A percentile compares a stretch with the other conserved stretches of the same genome.
phyloP scores from a whole-genome alignment of 768 basidiomycete genomes.

The Crepidotus variabilis region DNA sequence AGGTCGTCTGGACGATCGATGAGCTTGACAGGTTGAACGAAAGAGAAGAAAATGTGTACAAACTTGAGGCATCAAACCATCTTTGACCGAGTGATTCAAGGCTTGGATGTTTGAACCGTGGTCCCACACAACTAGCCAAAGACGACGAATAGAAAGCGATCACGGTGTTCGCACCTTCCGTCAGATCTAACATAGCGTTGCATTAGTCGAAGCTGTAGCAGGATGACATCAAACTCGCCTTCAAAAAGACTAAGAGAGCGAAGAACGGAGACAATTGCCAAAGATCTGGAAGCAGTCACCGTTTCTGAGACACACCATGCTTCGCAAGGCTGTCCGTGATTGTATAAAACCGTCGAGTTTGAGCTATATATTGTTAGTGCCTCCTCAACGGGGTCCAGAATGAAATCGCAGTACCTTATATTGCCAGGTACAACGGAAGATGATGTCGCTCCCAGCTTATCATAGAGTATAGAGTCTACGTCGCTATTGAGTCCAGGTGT shows the following conservation, averaged over 20 bases:
- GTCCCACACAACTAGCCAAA: slow-evolving; percentile 58
- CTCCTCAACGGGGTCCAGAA: too few species aligned
- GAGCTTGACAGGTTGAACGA: slow-evolving; percentile 3
- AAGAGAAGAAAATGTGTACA: slow-evolving; percentile 12
- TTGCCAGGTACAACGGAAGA: slow-evolving; percentile 42
- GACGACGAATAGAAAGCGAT: slow-evolving; percentile 80
- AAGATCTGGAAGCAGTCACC: slow-evolving; percentile 65
- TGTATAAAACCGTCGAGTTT: slow-evolving; percentile 39
- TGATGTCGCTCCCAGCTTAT: slow-evolving; percentile 46
- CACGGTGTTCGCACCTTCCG: slow-evolving; percentile 66
- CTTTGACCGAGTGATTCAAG: slow-evolving; percentile 67
- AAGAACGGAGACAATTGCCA: slow-evolving; percentile 65
- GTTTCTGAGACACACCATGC: slow-evolving; percentile 73
- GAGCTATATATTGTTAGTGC: slow-evolving; percentile 23
- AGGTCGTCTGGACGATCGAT: slow-evolving; percentile 52
- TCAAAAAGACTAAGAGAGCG: slow-evolving; percentile 72
- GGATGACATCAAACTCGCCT: slow-evolving; percentile 32
- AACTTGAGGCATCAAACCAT: slow-evolving; percentile 79
- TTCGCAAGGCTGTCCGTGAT: slow-evolving; percentile 30
- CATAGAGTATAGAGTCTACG: slow-evolving; percentile 65
- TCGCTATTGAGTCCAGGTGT: slow-evolving; percentile 67
- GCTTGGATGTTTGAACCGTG: slow-evolving; percentile 60
- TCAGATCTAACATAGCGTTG: slow-evolving; percentile 45
- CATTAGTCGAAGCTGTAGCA: not conserved
- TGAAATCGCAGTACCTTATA: slow-evolving; percentile 50